Percentiles rank a stretch among this genome's conserved stretches.
These are phyloP conservation scores for Ustilago sp. DNA, from an alignment of 1,284 basidiomycete genomes.

Conservation along the genomic window DNA sequence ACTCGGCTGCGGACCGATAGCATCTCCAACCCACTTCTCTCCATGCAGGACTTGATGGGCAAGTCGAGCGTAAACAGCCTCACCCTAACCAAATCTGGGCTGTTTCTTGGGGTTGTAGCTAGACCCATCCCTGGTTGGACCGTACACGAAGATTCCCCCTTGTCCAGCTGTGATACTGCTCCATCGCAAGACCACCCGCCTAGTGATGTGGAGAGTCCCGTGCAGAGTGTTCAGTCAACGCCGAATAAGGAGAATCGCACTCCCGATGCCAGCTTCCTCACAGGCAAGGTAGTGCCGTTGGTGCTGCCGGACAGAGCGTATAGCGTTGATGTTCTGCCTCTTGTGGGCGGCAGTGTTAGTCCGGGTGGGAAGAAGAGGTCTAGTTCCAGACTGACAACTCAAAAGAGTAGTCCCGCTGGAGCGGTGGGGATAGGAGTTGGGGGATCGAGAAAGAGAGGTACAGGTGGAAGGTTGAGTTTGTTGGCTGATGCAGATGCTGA, in stretches of 20 bases:
- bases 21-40: conserved; percentile 22
- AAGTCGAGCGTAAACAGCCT: conserved; percentile 16
- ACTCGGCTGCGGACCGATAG: conserved; percentile 24
- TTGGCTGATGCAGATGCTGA: conserved; percentile 39
- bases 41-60: conserved; percentile 1
- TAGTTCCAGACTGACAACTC: background rate
- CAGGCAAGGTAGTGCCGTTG: conserved; percentile 25
- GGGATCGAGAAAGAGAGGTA: conserved; percentile 38
- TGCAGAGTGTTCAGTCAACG: conserved; percentile 17
- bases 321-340: conserved; percentile 26
- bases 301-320: conserved; percentile 37
- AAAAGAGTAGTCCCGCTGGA: background rate
- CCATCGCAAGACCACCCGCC: conserved; percentile 34
- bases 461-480: conserved; percentile 45
- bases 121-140: conserved; percentile 36
- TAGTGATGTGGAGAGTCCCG: conserved; percentile 13
- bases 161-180: conserved; percentile 26
- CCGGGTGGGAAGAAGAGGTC: background rate
- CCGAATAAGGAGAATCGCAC: conserved; percentile 48
- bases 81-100: conserved; percentile 31
- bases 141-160: conserved; percentile 32
- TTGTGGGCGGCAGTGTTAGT: background rate
- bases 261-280: conserved; percentile 28
- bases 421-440: conserved; percentile 6
- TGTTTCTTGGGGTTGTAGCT: conserved; percentile 40